These are phyloP conservation scores for Blastocystis sp. DNA, from an alignment of 352 stramenopile genomes.

Conservation along the genomic window DNA sequence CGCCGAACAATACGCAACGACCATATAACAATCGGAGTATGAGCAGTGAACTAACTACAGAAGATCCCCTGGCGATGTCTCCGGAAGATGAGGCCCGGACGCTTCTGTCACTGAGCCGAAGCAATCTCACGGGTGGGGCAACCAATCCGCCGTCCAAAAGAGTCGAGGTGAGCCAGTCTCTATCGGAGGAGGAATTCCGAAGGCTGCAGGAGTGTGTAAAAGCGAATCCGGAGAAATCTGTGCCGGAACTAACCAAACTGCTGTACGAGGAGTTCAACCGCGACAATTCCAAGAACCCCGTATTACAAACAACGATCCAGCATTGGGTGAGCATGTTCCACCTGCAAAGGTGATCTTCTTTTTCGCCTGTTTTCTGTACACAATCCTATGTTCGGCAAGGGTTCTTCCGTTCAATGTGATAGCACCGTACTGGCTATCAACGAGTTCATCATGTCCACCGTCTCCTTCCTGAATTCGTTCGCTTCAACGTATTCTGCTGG, in stretches of 20 bases:
- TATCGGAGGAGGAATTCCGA: neutral
- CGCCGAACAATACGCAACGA: too few species aligned
- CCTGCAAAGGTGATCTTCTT: neutral
- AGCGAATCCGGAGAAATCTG: neutral
- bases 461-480: constrained; percentile 32
- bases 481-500: neutral
- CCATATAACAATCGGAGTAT: too few species aligned
- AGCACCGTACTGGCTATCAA: constrained; percentile 24
- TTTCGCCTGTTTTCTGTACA: neutral
- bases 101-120: too few species aligned
- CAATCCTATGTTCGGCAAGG: neutral
- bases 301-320: neutral
- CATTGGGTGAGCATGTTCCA: neutral
- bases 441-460: constrained; percentile 46
- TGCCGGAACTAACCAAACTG: neutral
- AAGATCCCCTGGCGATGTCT: too few species aligned
- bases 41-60: too few species aligned
- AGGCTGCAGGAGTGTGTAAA: neutral
- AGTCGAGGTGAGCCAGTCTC: neutral
- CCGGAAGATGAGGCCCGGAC: too few species aligned
- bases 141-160: neutral
- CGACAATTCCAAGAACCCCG: neutral
- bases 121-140: too few species aligned
- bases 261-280: neutral
- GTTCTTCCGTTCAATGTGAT: constrained; percentile 8